These are phyloP conservation scores for Magnolia officinalis DNA, from an alignment of 164 flowering plant species.

Conservation along the genomic window DNA sequence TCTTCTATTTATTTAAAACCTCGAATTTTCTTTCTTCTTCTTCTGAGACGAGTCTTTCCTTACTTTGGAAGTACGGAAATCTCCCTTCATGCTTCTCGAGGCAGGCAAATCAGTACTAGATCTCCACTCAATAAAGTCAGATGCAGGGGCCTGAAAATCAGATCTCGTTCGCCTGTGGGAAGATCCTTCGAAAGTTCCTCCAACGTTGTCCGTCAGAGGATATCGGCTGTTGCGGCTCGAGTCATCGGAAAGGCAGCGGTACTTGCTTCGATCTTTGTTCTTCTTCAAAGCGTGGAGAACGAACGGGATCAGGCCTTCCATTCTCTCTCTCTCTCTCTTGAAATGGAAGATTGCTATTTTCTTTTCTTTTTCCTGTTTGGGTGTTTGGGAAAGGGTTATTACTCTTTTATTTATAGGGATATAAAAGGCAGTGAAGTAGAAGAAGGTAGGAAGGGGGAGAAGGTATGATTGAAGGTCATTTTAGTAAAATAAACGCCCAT, in stretches of 20 bases:
- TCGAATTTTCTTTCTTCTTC: background rate
- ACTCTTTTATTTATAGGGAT: no score
- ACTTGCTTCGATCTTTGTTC: conserved; percentile 25
- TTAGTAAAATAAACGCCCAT: no score
- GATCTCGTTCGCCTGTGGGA: conserved; percentile 19
- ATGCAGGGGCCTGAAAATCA: conserved; percentile 30
- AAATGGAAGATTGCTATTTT: no score
- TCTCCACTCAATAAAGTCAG: conserved; percentile 21
- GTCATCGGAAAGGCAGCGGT: conserved; percentile 23
- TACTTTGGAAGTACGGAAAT: background rate
- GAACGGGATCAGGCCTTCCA: conserved; percentile 51
- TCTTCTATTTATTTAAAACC: background rate
- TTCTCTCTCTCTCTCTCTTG: background rate
- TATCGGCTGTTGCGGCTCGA: conserved; percentile 31
- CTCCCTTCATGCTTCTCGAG: background rate
- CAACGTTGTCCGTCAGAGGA: background rate
- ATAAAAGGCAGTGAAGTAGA: no score
- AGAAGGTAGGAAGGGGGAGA: no score
- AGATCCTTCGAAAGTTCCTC: conserved; percentile 1
- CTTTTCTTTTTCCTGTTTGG: no score
- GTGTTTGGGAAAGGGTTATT: no score
- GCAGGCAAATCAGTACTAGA: background rate
- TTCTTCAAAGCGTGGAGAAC: conserved; percentile 37
- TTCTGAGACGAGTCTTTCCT: background rate
- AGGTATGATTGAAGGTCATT: no score